These are phyloP conservation scores for Penicillium desertorum DNA, from an alignment of 495 filamentous ascomycete species.

Conservation along the genomic window DNA sequence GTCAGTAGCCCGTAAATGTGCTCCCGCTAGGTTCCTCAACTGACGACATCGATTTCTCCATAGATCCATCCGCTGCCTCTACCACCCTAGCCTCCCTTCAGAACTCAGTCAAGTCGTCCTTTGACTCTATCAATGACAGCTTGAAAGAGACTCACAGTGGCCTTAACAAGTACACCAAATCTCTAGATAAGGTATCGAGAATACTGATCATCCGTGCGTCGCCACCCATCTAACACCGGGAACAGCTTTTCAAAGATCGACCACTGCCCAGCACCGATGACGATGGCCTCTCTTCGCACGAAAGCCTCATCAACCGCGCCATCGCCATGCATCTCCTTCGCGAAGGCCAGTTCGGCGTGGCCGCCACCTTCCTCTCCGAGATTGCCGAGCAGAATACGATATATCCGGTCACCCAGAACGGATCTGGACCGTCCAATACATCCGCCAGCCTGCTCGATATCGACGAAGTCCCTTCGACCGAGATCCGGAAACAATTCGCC, in stretches of 20 bases:
- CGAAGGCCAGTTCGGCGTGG: constrained; percentile 89
- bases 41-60: constrained; percentile 17
- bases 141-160: constrained; percentile 76
- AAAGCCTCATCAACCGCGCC: constrained; percentile 79
- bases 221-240: not conserved
- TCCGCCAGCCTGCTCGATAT: constrained; percentile 40
- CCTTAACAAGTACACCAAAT: constrained; percentile 77
- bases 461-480: constrained; percentile 59
- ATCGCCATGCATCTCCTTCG: constrained; percentile 95
- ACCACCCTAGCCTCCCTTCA: constrained; percentile 79
- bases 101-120: constrained; percentile 71
- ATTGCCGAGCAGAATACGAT: constrained; percentile 36
- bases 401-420: constrained; percentile 11
- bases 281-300: constrained; percentile 75
- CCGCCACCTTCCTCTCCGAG: constrained; percentile 75
- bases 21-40: constrained; percentile 4
- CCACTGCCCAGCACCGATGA: constrained; percentile 73
- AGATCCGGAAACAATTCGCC: constrained; percentile 75
- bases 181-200: constrained; percentile 68
- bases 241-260: constrained; percentile 73
- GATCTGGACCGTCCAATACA: constrained; percentile 14
- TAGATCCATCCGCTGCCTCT: constrained; percentile 68
- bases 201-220: not conserved
- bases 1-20: constrained; percentile 44
- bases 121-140: constrained; percentile 74